Evolutionary conservation across 202 grass and related monocot genomes (phyloP), one percentile per base, ranked within the genome.

Genomic region (Carex arenaria): DNA sequence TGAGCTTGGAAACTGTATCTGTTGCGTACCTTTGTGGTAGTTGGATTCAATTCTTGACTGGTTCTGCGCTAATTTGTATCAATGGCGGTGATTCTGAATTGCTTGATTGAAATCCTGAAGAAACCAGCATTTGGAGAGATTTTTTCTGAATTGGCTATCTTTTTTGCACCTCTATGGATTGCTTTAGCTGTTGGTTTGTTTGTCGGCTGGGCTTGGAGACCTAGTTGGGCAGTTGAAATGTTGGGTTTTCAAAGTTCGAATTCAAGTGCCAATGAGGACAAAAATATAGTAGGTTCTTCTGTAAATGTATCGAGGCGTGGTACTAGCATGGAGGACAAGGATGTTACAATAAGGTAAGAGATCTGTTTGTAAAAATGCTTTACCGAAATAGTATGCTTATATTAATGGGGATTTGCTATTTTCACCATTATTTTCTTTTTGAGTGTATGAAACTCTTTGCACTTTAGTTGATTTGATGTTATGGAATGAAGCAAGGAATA

Each of bases 141-240:
- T 19, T 79, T 87, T 1, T 17, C 87, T 10, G 96, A 98, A 86
- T 84, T 98, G 28, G 88, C 87, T 6, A 26, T 54, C 12, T 68
- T 95, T 45, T 88, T 89, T 20, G 83, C 93, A 23, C 93, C 91
- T 38, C 86, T 99, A 53, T 95, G 91, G 88, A 75, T 95, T 78
- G 96, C 96, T 11, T 85, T 84, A 0, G 68, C 94, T 67, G 79
- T 86, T 1, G 96, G 96, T 3, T 84, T 99, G 43, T 77, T 99
- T 69, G 8, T 96, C 14, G 96, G 96, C 2, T 99, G 96, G 96
- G 93, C 84, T 0, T 99, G 96, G 96, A 90, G 89, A 17, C 96
- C 96, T 10, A 78, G 81, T 13, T 99, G 93, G 96, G 91, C 88
- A 3, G 67, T 73, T 28, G 81, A 49, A 1, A 78, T 89, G 54